Base-by-base conservation (phyloP, 2,329 filamentous ascomycete species). In the Cytospora chrysosperma region DNA sequence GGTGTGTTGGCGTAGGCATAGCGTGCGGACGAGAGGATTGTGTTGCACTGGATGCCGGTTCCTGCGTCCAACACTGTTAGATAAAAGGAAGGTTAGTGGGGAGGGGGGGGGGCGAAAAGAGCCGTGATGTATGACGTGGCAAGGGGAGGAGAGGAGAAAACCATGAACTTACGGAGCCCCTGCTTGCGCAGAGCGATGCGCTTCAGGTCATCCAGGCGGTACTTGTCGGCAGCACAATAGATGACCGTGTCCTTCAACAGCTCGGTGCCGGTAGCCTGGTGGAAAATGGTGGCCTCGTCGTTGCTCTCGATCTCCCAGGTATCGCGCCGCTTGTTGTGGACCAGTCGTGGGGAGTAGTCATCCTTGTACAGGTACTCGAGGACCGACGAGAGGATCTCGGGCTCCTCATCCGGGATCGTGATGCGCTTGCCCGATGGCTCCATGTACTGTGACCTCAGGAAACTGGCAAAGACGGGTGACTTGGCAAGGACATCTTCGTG, bases 291-390 rank as follows among this genome's bases (percentile, higher is more conserved):
- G 53, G 87, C 85, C 70, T 90, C 88, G 27, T 80, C 76, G 26
- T 64, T 66, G 34, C 77, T 85, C 75, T 96, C 92, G 19, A 97
- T 80, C 73, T 90, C 88, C 89, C 91, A 97, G 59, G 86, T 88
- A 75, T 92, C 88, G 61, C 85, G 85, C 67, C 88, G 88, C 80
- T 93, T 92, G 79, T 95, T 92, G 77, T 92, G 92, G 61, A 92
- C 78, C 28, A 96, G 82, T 19, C 89, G 88, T 4, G 93, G 93
- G 69, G 89, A 93, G 79, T 97, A 97, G 77, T 97, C 93, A 68
- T 93, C 93, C 78, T 96, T 96, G 84, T 96, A 96, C 62, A 97
- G 86, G 70, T 90, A 97, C 74, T 97, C 93, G 63, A 97, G 87
- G 19, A 97, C 84, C 10, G 90, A 93, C 7, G 92, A 96, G 75